These are phyloP conservation scores for Pyrenula aspistea DNA, from an alignment of 495 filamentous ascomycete genomes.

Conservation along the genomic window DNA sequence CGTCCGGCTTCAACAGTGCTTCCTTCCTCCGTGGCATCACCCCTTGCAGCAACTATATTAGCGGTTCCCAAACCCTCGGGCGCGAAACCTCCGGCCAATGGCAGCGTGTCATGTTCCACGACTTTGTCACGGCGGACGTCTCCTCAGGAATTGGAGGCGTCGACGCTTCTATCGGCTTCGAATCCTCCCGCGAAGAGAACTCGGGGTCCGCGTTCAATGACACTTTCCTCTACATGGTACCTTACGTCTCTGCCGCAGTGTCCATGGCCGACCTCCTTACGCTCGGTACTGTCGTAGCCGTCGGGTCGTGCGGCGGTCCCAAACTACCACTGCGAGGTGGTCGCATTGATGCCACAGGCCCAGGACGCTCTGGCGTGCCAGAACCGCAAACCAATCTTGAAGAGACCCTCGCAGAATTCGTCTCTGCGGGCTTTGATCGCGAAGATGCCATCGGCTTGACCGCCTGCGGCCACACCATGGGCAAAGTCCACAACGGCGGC, in stretches of 20 bases:
- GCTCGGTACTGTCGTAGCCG: conserved; percentile 42
- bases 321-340: conserved; percentile 40
- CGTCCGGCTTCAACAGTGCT: not conserved
- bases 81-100: conserved; percentile 6
- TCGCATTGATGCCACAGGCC: conserved; percentile 38
- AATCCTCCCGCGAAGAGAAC: conserved; percentile 32
- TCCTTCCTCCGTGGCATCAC: conserved; percentile 1
- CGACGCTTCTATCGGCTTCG: conserved; percentile 21
- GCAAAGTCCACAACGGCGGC: conserved; percentile 43
- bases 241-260: conserved; percentile 36
- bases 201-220: conserved; percentile 44
- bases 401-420: conserved; percentile 41
- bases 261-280: conserved; percentile 46
- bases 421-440: conserved; percentile 41
- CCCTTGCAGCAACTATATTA: conserved; percentile 6
- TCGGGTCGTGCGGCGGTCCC: conserved; percentile 47
- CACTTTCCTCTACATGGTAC: conserved; percentile 39
- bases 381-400: conserved; percentile 41
- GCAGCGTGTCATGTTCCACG: conserved; percentile 10
- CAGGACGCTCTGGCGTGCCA: conserved; percentile 40
- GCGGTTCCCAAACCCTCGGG: conserved; percentile 1
- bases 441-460: conserved; percentile 48
- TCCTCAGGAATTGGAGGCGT: conserved; percentile 17
- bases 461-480: conserved; percentile 51
- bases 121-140: conserved; percentile 16